Evolutionary conservation across 768 basidiomycete genomes (phyloP), one percentile per base, ranked within the genome.

Genomic region (Auricularia sp.): DNA sequence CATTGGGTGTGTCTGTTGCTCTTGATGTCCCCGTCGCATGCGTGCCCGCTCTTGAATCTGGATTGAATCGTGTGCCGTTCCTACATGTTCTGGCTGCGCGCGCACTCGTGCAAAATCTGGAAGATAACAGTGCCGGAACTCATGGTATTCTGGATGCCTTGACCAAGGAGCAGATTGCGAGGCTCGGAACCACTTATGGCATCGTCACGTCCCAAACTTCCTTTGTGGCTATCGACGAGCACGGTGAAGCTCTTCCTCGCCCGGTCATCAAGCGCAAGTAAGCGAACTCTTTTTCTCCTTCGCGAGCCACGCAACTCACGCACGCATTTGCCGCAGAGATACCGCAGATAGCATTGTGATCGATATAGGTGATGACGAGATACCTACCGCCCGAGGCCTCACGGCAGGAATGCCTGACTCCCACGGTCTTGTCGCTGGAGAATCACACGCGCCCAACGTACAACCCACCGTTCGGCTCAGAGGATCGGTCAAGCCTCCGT

Each of bases 41-140:
- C 34, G 51, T 18, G 21, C 24, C 34, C 4, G 3, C 66, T 13
- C 42, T 45, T 61, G 35, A 21, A 13, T 4, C 3, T n/a, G 21
- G 69, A 24, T 69, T 69, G 0, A 16, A 35, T 63, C 75, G 65
- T 61, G 77, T 68, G 64, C 73, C 81, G 16, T 61, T 66, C 24
- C 70, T 87, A 34, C 86, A 87, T 68, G 78, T 80, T 0, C 73
- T 87, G 45, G 80, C 83, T 4, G 85, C 84, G 1, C 79, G 81
- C 65, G 73, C 75, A 14, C 74, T 87, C 35, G 82, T 87, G n/a
- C 79, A 79, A 68, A 83, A 83, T 18, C 71, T 85, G 54, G 77
- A 80, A 58, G 78, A 78, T 13, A 67, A 63, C 5, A 14, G 35
- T 44, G 3, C 69, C 65, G 24, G 74, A 73, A 21, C 74, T 73